phyloP scores from a whole-genome alignment of 805 yeast genomes.

The Candida methanosorbosa region DNA sequence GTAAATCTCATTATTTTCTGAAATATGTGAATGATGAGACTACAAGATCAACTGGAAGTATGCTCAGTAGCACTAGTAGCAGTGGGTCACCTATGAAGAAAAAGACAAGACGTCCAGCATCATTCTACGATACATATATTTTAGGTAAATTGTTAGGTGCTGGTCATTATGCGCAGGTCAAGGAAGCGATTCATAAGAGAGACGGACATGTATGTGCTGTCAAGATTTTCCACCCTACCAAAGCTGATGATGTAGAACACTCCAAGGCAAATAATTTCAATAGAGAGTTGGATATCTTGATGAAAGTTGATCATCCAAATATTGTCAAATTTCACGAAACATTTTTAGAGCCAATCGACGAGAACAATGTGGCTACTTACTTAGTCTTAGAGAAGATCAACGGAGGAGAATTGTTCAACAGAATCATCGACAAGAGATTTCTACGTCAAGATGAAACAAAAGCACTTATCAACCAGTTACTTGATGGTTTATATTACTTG shows the following conservation, averaged over 20 bases:
- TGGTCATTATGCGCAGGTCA: constrained; percentile 79
- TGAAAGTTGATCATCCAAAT: constrained; percentile 60
- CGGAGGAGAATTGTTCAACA: constrained; percentile 68
- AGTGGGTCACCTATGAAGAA: constrained; percentile 5
- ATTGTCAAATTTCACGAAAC: constrained; percentile 58
- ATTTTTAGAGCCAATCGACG: constrained; percentile 40
- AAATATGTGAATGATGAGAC: constrained; percentile 7
- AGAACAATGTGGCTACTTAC: constrained; percentile 41
- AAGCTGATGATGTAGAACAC: constrained; percentile 17
- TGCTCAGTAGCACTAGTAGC: constrained; percentile 1
- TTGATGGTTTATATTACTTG: constrained; percentile 68
- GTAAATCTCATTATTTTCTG: constrained; percentile 21
- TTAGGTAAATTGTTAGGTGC: constrained; percentile 57
- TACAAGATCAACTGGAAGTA: not conserved
- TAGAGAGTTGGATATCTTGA: constrained; percentile 59
- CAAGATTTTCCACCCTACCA: constrained; percentile 50
- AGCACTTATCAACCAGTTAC: constrained; percentile 43
- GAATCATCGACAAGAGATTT: constrained; percentile 58
- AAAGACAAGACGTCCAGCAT: constrained; percentile 12
- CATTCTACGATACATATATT: constrained; percentile 51
- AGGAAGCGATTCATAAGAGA: constrained; percentile 50
- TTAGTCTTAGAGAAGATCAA: constrained; percentile 65
- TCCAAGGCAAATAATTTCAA: constrained; percentile 29
- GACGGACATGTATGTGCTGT: constrained; percentile 63
- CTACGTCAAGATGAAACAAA: constrained; percentile 55